phyloP scores from a whole-genome alignment of 2,329 filamentous ascomycete genomes.

The Calonectria crousiana region DNA sequence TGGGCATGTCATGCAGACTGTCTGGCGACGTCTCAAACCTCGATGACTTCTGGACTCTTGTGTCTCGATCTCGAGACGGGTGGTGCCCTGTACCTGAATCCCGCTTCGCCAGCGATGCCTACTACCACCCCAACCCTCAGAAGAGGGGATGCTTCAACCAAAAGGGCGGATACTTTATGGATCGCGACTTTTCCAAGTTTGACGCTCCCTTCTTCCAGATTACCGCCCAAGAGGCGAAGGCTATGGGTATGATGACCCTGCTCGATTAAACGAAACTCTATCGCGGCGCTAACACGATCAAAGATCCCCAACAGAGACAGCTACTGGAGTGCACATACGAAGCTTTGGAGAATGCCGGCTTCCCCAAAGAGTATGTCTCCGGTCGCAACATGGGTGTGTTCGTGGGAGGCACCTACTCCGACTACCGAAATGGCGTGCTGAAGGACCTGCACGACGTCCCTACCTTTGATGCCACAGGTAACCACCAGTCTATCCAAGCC shows the following conservation, averaged over 20 bases:
- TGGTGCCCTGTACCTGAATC: constrained; percentile 58
- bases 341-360: constrained; percentile 65
- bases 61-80: constrained; percentile 54
- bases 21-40: constrained; percentile 57
- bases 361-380: constrained; percentile 60
- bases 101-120: constrained; percentile 59
- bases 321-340: constrained; percentile 67
- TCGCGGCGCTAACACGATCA: not conserved
- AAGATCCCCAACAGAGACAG: constrained; percentile 65
- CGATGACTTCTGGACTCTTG: constrained; percentile 60
- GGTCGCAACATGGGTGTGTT: constrained; percentile 64
- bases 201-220: constrained; percentile 66
- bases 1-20: constrained; percentile 62
- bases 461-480: constrained; percentile 65
- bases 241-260: constrained; percentile 53
- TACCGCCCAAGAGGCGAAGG: constrained; percentile 62
- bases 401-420: constrained; percentile 60
- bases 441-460: constrained; percentile 61
- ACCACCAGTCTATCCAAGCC: constrained; percentile 64
- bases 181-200: constrained; percentile 59
- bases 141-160: constrained; percentile 56
- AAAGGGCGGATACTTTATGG: constrained; percentile 56
- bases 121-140: constrained; percentile 58
- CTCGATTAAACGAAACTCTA: not conserved
- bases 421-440: constrained; percentile 61